phyloP scores from a whole-genome alignment of 1,284 basidiomycete species.

The Irpex lacteus region DNA sequence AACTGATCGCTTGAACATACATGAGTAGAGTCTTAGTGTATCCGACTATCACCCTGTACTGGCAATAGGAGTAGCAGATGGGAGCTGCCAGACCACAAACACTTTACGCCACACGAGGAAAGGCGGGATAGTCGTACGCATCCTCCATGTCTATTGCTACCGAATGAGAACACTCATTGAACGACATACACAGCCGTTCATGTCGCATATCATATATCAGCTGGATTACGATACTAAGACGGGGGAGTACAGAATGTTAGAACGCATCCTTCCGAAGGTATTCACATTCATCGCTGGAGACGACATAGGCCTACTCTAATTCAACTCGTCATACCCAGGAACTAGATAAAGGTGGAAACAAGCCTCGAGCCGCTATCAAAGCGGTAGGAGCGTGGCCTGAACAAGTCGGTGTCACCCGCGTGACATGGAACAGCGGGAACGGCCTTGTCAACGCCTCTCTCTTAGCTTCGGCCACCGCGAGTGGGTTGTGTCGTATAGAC shows the following conservation, averaged over 20 bases:
- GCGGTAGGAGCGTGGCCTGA: constrained; percentile 73
- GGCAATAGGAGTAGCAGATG: constrained; percentile 80
- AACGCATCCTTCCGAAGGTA: constrained; percentile 77
- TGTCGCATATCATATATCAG: constrained; percentile 78
- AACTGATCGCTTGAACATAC: not conserved
- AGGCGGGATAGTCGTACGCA: constrained; percentile 62
- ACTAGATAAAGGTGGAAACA: constrained; percentile 48
- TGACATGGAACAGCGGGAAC: constrained; percentile 75
- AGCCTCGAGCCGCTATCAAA: constrained; percentile 28
- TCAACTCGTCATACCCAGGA: constrained; percentile 38
- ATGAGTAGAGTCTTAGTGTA: constrained; percentile 52
- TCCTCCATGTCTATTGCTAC: constrained; percentile 9
- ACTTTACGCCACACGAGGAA: constrained; percentile 64
- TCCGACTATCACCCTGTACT: constrained; percentile 89
- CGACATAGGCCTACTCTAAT: too few species aligned
- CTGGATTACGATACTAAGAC: constrained; percentile 79
- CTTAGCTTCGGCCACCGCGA: constrained; percentile 75
- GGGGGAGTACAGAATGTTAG: constrained; percentile 79
- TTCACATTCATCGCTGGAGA: constrained; percentile 11
- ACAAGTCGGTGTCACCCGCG: constrained; percentile 72
- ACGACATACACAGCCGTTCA: constrained; percentile 54
- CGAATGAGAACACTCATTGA: not conserved
- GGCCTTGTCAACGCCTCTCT: constrained; percentile 66
- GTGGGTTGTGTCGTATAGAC: constrained; percentile 86
- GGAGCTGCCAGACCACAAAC: constrained; percentile 72